Evolutionary conservation across 1,139 yeast genomes (phyloP).

Genomic region (Pichia sp.): DNA sequence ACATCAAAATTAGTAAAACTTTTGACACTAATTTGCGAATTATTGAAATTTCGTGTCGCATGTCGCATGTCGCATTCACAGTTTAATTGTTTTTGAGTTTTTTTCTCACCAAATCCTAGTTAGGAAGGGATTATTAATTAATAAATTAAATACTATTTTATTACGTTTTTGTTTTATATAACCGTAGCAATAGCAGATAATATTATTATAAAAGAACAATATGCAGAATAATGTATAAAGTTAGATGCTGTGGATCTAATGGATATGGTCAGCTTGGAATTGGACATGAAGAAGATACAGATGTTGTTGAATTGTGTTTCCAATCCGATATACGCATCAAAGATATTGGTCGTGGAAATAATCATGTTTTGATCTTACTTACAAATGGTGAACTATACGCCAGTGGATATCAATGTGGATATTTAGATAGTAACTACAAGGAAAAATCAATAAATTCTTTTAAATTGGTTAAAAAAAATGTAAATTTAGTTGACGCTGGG

Average conservation of each 20-base stretch:
- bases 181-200: no score
- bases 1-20: background rate
- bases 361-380: constrained; percentile 64
- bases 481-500: constrained; percentile 3
- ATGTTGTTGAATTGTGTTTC: constrained; percentile 26
- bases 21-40: no score
- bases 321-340: constrained; percentile 25
- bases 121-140: no score
- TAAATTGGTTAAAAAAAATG: background rate
- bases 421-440: background rate
- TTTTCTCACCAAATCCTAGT: no score
- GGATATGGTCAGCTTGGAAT: constrained; percentile 74
- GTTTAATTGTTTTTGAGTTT: no score
- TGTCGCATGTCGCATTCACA: no score
- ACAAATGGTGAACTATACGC: constrained; percentile 48
- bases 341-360: constrained; percentile 71
- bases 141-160: no score
- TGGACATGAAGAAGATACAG: constrained; percentile 47
- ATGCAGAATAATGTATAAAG: constrained; percentile 20
- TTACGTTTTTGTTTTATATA: no score
- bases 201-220: background rate
- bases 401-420: constrained; percentile 37
- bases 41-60: no score
- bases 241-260: constrained; percentile 73
- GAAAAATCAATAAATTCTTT: background rate